Evolutionary conservation across 192 early-diverging fungal genomes (phyloP), one percentile per base, ranked within the genome.

Genomic region (Coemansia sp.): DNA sequence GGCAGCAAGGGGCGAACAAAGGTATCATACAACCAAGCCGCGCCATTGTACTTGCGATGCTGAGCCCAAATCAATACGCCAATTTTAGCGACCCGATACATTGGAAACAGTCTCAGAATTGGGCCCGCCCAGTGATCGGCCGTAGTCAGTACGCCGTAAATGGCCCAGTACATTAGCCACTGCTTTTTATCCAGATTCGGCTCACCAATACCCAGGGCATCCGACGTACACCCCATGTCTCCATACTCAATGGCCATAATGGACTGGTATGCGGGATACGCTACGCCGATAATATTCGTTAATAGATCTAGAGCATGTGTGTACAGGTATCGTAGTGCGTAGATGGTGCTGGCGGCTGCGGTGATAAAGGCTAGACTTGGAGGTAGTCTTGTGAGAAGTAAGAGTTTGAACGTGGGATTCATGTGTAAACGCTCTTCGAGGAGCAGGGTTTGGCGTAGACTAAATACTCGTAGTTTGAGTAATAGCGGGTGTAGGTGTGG

Each of bases 101-200:
- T 70, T 11, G 78, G 78, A n/a, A 81, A 81, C 52, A 81, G 67
- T 11, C 71, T 67, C 53, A 81, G 62, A 52, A 81, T 76, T 11
- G 78, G 71, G 4, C 78, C 78, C 0, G 78, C 79, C 79, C 79
- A 81, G 65, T 81, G 79, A 63, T 81, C 79, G 3, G 79, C 79
- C 0, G 79, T 81, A 37, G 79, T 81, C 19, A 81, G 68, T 14
- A 76, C 67, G 40, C 79, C 79, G 37, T 76, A 81, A 42, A 81
- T 76, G 23, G 79, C 65, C 79, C 79, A 81, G 23, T 81, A 81
- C 79, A 76, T 81, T 28, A 81, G 71, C 79, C 79, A 81, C 65
- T 81, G 79, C 64, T 81, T 81, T 55, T 76, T 81, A 62, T 76
- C 68, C 39, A 81, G 62, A 21, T 70, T 81, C 4, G 79, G 79